A percentile compares a stretch with the other conserved stretches of the same genome.
These are phyloP conservation scores for Fistulifera solaris DNA, from an alignment of 108 stramenopile genomes.

Conservation along the genomic window DNA sequence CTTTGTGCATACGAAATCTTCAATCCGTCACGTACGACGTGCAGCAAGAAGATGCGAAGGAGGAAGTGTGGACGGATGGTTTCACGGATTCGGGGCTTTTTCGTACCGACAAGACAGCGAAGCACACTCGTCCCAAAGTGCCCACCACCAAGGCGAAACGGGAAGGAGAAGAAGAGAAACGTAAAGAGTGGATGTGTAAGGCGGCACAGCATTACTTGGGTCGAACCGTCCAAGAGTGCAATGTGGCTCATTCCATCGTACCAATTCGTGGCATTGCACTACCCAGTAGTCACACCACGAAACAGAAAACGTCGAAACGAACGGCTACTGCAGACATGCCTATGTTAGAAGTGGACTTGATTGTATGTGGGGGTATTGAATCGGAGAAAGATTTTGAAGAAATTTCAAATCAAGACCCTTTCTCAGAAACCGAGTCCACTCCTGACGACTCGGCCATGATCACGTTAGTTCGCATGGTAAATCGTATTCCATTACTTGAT, in stretches of 20 bases:
- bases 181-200: conserved; percentile 12
- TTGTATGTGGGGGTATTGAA: conserved; percentile 36
- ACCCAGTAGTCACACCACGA: conserved; percentile 1
- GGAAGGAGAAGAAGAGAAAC: conserved; percentile 10
- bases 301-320: conserved; percentile 14
- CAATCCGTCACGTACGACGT: conserved; percentile 11
- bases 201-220: conserved; percentile 36
- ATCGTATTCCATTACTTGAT: conserved; percentile 72
- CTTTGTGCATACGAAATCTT: conserved; percentile 46
- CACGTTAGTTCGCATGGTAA: conserved; percentile 72
- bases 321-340: conserved; percentile 9
- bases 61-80: background rate
- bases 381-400: conserved; percentile 1
- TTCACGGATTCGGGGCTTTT: no score
- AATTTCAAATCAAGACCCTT: background rate
- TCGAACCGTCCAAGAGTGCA: conserved; percentile 25
- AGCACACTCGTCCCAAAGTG: background rate
- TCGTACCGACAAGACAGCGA: no score
- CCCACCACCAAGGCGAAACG: background rate
- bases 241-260: conserved; percentile 52
- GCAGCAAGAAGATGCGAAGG: conserved; percentile 12
- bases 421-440: no score
- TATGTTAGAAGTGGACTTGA: conserved; percentile 42
- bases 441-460: conserved; percentile 25
- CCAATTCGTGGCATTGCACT: conserved; percentile 27